Conservation (phyloP, 2,329 filamentous ascomycete species). For the Pleoardoris graminearum region DNA sequence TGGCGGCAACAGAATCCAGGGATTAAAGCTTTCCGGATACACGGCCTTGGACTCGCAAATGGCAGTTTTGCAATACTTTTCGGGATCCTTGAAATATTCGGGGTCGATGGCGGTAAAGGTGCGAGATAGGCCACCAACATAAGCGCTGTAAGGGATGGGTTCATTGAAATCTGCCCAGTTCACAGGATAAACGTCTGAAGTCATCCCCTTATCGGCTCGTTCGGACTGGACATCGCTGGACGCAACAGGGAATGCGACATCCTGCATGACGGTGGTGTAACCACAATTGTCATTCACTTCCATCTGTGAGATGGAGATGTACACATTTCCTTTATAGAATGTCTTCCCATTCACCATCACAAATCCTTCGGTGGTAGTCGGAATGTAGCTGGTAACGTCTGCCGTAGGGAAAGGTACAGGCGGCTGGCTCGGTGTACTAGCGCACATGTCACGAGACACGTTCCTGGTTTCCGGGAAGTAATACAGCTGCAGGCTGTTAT, state of each 20-base stretch:
- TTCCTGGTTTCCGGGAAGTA: constrained; percentile 3
- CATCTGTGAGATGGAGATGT: constrained; percentile 3
- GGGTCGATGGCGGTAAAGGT: neutral
- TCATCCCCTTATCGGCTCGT: neutral
- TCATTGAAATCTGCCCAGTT: constrained; percentile 6
- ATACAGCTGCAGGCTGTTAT: neutral
- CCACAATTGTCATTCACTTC: constrained; percentile 3
- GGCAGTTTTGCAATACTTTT: constrained; percentile 2
- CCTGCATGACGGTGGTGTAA: neutral
- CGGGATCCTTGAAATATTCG: neutral
- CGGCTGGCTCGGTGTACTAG: neutral
- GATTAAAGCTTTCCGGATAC: neutral
- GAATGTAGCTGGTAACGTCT: neutral
- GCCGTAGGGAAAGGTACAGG: neutral
- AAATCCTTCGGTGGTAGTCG: constrained; percentile 6
- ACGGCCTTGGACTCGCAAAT: neutral
- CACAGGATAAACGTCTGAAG: neutral
- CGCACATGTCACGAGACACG: constrained; percentile 6
- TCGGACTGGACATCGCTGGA: neutral
- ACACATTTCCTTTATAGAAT: constrained; percentile 5
- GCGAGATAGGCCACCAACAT: neutral
- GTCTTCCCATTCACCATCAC: neutral
- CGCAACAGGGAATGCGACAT: constrained; percentile 3
- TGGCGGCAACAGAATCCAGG: constrained; percentile 1
- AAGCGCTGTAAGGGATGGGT: constrained; percentile 2